Evolutionary conservation across 2,329 filamentous ascomycete species (phyloP), one percentile per base, ranked within the genome.

Genomic region (Venturiaceae sp.): DNA sequence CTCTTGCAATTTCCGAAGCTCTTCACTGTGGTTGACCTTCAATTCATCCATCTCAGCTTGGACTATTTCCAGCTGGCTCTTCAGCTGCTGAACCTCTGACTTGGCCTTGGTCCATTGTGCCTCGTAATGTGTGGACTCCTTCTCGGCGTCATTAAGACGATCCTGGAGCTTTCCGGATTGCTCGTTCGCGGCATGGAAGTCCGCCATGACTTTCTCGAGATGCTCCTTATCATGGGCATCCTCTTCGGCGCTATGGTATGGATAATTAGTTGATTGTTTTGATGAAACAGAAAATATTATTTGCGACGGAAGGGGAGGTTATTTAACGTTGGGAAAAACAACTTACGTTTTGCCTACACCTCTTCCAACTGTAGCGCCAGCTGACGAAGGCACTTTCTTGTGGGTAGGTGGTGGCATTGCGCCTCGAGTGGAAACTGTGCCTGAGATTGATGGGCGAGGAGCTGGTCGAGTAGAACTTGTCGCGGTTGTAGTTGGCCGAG

Each of bases 121-220:
- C 21, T 53, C 52, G 28, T 53, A 53, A n/a, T 53, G 34, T 14
- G 33, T 19, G 32, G 52, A 53, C 52, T 53, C 52, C 19, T 28
- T 19, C n/a, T 53, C 32, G 23, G 34, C 32, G 16, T 53, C 52
- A 11, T 26, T 30, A 16, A 53, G 30, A 14, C 32, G 52, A 7
- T 14, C 16, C 34, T 37, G 23, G 52, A 53, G 52, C 19, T 19
- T 34, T 3, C 23, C 52, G 32, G 52, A 19, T 30, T 53, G 21
- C 28, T 32, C 52, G 32, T 3, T 28, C 52, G 33, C 23, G 19
- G 19, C 11, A 28, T 34, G 19, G 23, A 53, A 28, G 21, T 53
- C 34, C 21, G 33, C 34, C 52, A 53, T 53, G 52, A 53, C 34
- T 19, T 53, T 37, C n/a, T 53, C 32, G 52, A 53, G n/a, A n/a